Evolutionary conservation across 1,284 basidiomycete species (phyloP), one percentile per base, ranked within the genome.

Genomic region (Phylloporus sp.): DNA sequence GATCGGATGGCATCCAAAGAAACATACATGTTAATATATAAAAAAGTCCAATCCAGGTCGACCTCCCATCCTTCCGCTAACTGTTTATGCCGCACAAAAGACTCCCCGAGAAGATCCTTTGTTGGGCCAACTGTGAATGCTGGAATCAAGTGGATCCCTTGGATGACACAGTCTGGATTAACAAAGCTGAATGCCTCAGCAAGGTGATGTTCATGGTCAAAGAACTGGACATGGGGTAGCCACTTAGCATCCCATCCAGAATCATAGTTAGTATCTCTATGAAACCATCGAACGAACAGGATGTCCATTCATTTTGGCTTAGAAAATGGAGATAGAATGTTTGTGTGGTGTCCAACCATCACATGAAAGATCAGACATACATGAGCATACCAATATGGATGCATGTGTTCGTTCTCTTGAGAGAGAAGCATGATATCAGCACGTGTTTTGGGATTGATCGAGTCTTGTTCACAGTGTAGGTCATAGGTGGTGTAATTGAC

Each of bases 171-270:
- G 24, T 6, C 0, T 58, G 34, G 60, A 12, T 68, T 47, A 1
- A 67, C 3, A 17, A 67, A 67, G 2, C 62, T 26, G 11, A 64
- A 68, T 7, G 59, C 34, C 7, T 68, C 60, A 1, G 24, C 3
- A 6, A n/a, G 12, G 12, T 11, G 34, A 37, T 37, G 34, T 37
- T 37, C 20, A 3, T 65, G 51, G 24, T 52, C 32, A 5, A 61
- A 63, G 6, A 68, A 68, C 11, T 62, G 26, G 1, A 69, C 20
- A 6, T 54, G 3, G 2, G 47, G 66, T 0, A 72, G 59, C 1
- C 62, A 59, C 28, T 63, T 64, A 6, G 44, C 53, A 6, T 31
- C 28, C 62, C 67, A 70, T 1, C 72, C 72, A 2, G 63, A 61
- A 1, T 40, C 40, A 20, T 51, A 61, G 22, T 66, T 64, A 1